These are phyloP conservation scores for Rhizophora mangle DNA, from an alignment of 345 rosid genomes.

Conservation along the genomic window DNA sequence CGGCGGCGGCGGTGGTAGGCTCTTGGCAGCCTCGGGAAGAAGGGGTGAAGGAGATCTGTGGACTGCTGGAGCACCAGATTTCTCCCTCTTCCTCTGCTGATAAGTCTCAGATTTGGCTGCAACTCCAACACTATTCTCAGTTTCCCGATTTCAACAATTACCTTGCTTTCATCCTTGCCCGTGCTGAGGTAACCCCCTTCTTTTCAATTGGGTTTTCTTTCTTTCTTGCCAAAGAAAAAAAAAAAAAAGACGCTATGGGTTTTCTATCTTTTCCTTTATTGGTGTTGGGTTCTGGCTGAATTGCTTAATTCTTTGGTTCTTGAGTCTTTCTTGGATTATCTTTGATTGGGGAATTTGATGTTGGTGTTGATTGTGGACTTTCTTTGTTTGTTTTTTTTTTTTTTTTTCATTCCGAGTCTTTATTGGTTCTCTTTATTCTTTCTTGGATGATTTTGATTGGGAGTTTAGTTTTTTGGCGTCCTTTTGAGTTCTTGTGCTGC, in stretches of 20 bases:
- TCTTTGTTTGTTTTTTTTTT: too few relatives aligned
- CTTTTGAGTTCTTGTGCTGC: too few relatives aligned
- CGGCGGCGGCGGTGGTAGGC: constrained; percentile 29
- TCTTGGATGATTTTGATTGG: too few relatives aligned
- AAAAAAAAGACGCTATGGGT: not conserved
- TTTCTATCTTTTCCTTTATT: constrained; percentile 4
- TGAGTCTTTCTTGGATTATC: too few relatives aligned
- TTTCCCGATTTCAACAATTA: constrained; percentile 97
- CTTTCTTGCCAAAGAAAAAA: not conserved
- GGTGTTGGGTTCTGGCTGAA: not conserved
- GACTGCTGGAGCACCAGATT: constrained; percentile 77
- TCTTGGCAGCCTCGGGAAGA: constrained; percentile 89
- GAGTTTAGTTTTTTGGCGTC: too few relatives aligned
- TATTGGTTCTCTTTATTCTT: too few relatives aligned
- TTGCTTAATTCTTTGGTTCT: too few relatives aligned
- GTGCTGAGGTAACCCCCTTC: constrained; percentile 55
- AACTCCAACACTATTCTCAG: constrained; percentile 85
- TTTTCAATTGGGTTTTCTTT: constrained; percentile 3
- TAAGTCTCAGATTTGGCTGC: constrained; percentile 92
- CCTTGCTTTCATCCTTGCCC: constrained; percentile 86
- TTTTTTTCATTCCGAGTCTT: too few relatives aligned
- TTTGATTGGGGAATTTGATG: too few relatives aligned
- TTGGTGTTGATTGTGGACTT: too few relatives aligned
- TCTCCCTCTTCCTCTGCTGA: constrained; percentile 78
- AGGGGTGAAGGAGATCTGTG: constrained; percentile 82